A percentile compares a stretch with the other conserved stretches of the same genome.
Evolutionary conservation across 2,329 filamentous ascomycete species (phyloP).

Genomic region (Claviceps sp.): DNA sequence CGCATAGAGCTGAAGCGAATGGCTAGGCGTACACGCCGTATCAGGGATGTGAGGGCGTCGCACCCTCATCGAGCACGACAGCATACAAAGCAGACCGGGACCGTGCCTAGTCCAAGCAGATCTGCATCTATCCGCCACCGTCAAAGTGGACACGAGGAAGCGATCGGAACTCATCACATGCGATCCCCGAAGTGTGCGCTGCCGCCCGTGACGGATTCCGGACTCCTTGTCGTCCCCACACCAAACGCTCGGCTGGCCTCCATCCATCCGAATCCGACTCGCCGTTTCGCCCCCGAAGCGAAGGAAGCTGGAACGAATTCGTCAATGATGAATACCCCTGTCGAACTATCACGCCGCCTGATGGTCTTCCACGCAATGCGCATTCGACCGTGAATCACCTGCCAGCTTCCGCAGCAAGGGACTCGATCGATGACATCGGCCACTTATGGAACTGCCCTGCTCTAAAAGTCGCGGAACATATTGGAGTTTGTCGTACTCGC

Average conservation of each 20-base stretch:
- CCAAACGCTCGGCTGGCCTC: background rate
- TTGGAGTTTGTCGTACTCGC: background rate
- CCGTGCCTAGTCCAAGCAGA: background rate
- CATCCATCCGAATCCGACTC: background rate
- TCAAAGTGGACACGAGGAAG: slow-evolving; percentile 6
- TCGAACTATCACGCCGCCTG: background rate
- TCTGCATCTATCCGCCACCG: slow-evolving; percentile 4
- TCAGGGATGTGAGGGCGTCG: background rate
- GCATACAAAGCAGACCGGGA: background rate
- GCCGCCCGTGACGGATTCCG: background rate
- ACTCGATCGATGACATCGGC: background rate
- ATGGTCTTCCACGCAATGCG: background rate
- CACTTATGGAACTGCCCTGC: background rate
- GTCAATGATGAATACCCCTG: background rate
- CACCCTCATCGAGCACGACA: background rate
- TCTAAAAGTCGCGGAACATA: background rate
- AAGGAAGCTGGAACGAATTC: background rate
- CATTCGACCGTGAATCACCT: background rate
- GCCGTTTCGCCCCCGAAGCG: background rate
- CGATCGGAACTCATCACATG: slow-evolving; percentile 8
- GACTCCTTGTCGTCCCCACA: background rate
- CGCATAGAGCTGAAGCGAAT: background rate
- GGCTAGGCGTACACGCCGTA: background rate
- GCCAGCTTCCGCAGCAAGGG: background rate
- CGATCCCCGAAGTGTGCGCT: slow-evolving; percentile 1